Percentiles rank a stretch among this genome's conserved stretches.
These are phyloP conservation scores for Cryptococcus wingfieldii DNA, from an alignment of 1,284 basidiomycete species.

Conservation along the genomic window DNA sequence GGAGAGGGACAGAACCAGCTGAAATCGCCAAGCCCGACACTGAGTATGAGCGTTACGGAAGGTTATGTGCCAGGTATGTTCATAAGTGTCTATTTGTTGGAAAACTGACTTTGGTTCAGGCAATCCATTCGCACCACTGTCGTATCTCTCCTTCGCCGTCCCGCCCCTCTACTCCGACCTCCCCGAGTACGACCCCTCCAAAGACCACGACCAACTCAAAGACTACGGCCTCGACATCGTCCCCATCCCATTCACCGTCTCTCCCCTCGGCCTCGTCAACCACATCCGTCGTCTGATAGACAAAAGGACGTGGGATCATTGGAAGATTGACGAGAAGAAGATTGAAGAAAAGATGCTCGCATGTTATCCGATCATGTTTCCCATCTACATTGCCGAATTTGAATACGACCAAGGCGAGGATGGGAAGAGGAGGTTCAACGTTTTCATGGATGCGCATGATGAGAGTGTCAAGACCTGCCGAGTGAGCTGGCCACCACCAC, in stretches of 20 bases:
- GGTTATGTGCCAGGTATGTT: slow-evolving; percentile 38
- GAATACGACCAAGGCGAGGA: slow-evolving; percentile 25
- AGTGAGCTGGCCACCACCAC: slow-evolving; percentile 32
- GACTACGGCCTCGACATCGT: slow-evolving; percentile 62
- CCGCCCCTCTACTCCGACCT: slow-evolving; percentile 32
- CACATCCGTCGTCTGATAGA: slow-evolving; percentile 28
- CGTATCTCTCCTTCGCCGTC: slow-evolving; percentile 42
- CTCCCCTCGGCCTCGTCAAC: slow-evolving; percentile 32
- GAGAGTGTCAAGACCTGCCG: slow-evolving; percentile 31
- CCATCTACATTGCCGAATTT: slow-evolving; percentile 46
- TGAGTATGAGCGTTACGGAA: slow-evolving; percentile 26
- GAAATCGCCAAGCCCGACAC: slow-evolving; percentile 5
- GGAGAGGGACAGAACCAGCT: slow-evolving; percentile 9
- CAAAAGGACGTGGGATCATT: slow-evolving; percentile 15
- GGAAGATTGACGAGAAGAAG: slow-evolving; percentile 24
- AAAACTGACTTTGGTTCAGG: slow-evolving; percentile 18
- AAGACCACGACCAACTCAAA: slow-evolving; percentile 55
- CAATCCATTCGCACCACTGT: slow-evolving; percentile 46
- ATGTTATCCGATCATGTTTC: slow-evolving; percentile 47
- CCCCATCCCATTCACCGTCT: slow-evolving; percentile 54
- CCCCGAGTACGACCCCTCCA: slow-evolving; percentile 30
- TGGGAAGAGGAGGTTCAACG: slow-evolving; percentile 22
- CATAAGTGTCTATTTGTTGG: background rate
- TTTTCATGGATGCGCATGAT: slow-evolving; percentile 45
- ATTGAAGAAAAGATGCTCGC: slow-evolving; percentile 41